Conservation (phyloP, 176 grass and related monocot species). For the Themeda triandra region DNA sequence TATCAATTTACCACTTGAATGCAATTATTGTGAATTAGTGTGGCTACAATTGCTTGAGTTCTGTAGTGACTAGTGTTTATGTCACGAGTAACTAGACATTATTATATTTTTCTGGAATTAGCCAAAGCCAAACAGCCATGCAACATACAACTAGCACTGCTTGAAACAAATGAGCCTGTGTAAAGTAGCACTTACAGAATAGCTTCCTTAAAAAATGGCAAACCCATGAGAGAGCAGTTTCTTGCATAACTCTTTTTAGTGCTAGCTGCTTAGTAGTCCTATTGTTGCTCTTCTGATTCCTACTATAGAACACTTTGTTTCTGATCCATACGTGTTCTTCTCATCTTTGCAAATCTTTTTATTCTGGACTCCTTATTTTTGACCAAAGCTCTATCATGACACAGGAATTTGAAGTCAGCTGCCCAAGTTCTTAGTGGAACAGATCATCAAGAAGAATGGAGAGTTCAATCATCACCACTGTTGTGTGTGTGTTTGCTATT, state of each 20-base stretch:
- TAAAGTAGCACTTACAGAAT: not conserved
- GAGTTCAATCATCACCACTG: no score
- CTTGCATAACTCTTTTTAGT: slow-evolving; percentile 2
- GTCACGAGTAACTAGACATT: not conserved
- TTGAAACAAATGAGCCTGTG: not conserved
- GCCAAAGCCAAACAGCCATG: not conserved
- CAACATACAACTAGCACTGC: not conserved
- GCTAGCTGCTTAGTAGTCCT: not conserved
- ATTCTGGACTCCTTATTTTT: slow-evolving; percentile 19
- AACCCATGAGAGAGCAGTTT: no score
- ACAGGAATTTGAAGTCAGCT: no score
- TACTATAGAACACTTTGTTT: not conserved
- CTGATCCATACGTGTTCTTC: not conserved
- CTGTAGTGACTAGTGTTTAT: not conserved
- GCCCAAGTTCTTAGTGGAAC: no score
- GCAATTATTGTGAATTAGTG: not conserved
- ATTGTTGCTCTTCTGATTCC: not conserved
- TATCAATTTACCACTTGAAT: not conserved
- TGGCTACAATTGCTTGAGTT: not conserved
- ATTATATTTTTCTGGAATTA: not conserved
- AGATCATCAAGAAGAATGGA: no score
- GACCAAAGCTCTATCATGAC: no score
- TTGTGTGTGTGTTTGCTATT: no score
- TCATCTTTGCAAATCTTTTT: not conserved
- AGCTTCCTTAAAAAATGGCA: no score